Percentiles rank a stretch among this genome's conserved stretches.
Conservation (phyloP, 2,329 filamentous ascomycete species). For the Colletotrichum sp. region DNA sequence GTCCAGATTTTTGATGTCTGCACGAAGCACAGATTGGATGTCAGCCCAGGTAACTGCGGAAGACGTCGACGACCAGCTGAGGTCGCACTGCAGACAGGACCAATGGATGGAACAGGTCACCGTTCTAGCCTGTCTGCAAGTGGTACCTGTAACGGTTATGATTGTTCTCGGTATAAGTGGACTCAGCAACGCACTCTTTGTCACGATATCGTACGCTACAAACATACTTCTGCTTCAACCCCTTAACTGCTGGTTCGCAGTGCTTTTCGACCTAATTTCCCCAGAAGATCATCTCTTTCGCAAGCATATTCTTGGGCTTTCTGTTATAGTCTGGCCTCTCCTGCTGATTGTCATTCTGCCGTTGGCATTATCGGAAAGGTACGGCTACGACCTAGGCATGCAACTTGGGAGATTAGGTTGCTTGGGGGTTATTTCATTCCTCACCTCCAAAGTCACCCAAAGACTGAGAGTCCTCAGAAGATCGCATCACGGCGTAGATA, state of each 20-base stretch:
- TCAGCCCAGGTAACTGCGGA: too few relatives aligned
- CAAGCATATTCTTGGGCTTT: rapidly evolving
- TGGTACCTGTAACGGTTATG: not conserved
- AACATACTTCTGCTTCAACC: not conserved
- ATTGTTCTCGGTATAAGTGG: too few relatives aligned
- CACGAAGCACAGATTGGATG: too few relatives aligned
- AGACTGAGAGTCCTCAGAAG: too few relatives aligned
- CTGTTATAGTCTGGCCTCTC: not conserved
- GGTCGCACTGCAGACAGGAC: not conserved
- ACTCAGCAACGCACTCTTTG: not conserved
- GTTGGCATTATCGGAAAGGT: too few relatives aligned
- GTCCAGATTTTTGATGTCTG: too few relatives aligned
- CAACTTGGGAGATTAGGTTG: too few relatives aligned
- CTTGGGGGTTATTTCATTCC: too few relatives aligned
- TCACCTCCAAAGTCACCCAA: too few relatives aligned
- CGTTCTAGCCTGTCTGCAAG: not conserved
- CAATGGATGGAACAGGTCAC: not conserved
- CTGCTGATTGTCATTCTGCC: rapidly evolving
- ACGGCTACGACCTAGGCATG: too few relatives aligned
- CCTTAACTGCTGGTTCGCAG: not conserved
- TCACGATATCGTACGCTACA: rapidly evolving
- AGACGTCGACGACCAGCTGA: rapidly evolving
- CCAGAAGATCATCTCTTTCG: rapidly evolving
- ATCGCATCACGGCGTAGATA: rapidly evolving
- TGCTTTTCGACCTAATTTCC: not conserved